Base-by-base conservation (phyloP, 2,329 filamentous ascomycete species). In the Colletotrichum spinosum region DNA sequence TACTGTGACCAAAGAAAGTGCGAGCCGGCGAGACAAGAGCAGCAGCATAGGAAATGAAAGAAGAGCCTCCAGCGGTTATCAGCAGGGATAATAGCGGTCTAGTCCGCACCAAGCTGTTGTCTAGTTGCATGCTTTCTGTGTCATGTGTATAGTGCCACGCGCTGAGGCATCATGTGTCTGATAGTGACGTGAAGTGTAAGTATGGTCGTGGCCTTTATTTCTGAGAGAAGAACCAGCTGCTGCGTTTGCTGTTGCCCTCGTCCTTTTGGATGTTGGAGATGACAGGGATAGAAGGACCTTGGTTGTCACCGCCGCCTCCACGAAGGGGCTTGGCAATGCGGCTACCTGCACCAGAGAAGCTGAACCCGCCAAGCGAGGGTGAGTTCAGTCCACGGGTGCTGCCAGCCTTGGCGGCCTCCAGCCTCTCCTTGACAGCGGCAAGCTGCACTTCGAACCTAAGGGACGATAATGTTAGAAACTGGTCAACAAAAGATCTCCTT, bases 361-460 rank as follows among this genome's bases (percentile, higher is more conserved):
- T 93, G 78, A 97, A 95, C 73, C 88, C 88, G 54, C 86, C 88
- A 67, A 84, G 79, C 60, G 86, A 84, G 8, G 87, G 84, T 52
- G 89, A 87, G 70, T 88, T 88, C 60, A 97, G 88, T 58, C 93
- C 94, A 70, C 94, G 91, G 10, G 94, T 97, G 70, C 92, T 96
- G 73, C 94, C 93, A 53, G 90, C 88, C 81, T 98, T 99, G 77
- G 94, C 96, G 56, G 93, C 92, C 81, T 99, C 96, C 70, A 99
- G 90, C 68, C 96, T 92, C 78, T 99, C 96, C 84, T 98, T 99
- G 80, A 99, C 96, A 55, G 94, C 94, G 48, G 94, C 92, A 76
- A 99, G 92, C 81, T 99, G 96, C 42, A 93, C 91, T 84, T 99
- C 96, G 84, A 99, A 99, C 78, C 96, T 98, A 64, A 25, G 55